Base-by-base conservation (phyloP, 805 yeast species). In the Saccharomycopsis capsularis region DNA sequence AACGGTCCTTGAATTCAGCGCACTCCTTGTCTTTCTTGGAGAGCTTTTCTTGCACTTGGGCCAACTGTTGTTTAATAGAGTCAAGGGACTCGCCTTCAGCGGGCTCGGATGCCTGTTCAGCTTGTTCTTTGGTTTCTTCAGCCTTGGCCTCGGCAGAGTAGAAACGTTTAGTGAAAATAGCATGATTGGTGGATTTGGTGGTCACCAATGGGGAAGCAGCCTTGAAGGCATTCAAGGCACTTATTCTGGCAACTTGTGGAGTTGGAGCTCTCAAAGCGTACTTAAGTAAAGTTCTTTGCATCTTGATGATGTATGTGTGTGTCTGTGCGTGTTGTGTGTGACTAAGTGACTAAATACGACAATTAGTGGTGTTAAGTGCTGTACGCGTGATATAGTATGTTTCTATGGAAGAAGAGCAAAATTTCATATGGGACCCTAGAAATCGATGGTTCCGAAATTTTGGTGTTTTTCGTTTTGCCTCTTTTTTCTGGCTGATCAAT, bases 1-100 rank as follows among this genome's bases (percentile, higher is more conserved):
- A 82, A 59, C 82, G 80, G 65, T 88, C 95, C 66, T 87, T 89
- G 69, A 85, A 70, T 58, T 84, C 88, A 23, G 89, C 89, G 55
- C 75, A 71, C 55, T 89, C 95, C 61, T 79, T 81, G 58, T 76
- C 82, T 62, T 81, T 86, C 48, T 72, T 71, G 32, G 67, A 74
- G 55, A 79, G 68, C 63, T 83, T 79, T 16, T 34, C 38, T 34
- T 34, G 19, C 38, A 34, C 7, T n/a, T 9, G 6, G 7, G 15
- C 19, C 18, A 34, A 34, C 38, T 34, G 15, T 11, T n/a, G 6
- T 6, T 34, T 34, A 6, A 34, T 5, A 6, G 7, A 9, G 7
- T 34, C 38, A 9, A 6, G 18, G n/a, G 19, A 11, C 13, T 29
- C 32, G 6, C 19, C 19, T 9, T 9, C 15, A 6, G 7, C 18